Evolutionary conservation across 2,329 filamentous ascomycete genomes (phyloP), one percentile per base, ranked within the genome.

Genomic region (Penicillium sp.): DNA sequence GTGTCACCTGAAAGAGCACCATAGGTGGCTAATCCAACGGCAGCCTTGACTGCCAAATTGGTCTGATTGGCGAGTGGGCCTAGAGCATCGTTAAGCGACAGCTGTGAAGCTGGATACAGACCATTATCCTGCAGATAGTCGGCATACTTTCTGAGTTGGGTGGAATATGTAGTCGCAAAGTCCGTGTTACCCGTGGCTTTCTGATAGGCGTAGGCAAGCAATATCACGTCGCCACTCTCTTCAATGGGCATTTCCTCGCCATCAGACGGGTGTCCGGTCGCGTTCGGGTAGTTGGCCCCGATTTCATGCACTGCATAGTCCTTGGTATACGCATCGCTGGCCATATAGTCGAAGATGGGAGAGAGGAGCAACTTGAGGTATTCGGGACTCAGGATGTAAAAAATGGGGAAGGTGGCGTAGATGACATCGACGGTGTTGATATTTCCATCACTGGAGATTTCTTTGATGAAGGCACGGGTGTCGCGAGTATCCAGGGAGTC

Each of bases 361-460:
- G 68, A 58, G n/a, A 73, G 50, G 20, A 74, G 63, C 1, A 72
- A 52, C 18, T 62, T 65, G 44, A 74, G 61, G 31, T 66, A 67
- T 9, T 67, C 64, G 3, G 70, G 65, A 24, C 65, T 66, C 20
- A 69, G 59, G 22, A 65, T 60, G 41, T 69, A 67, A 42, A 69
- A 69, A n/a, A 72, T 59, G 1, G 69, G 70, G 43, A 69, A 68
- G 0, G 63, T 57, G 2, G 67, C 65, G 40, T 62, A 69, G 31
- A 70, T 65, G n/a, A 72, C 65, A 46, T 72, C 69, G 4, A 71
- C 58, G 1, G 69, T 70, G 47, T 70, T 67, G 42, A 69, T 59
- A 40, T 72, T 69, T 1, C 67, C 69, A 46, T 70, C 62, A 28
- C 65, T 69, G 7, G 65, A 69, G 27, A 71, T 68, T 40, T 72